These are phyloP conservation scores for Plantago lanceolata DNA, from an alignment of 305 asterid species.

Conservation along the genomic window DNA sequence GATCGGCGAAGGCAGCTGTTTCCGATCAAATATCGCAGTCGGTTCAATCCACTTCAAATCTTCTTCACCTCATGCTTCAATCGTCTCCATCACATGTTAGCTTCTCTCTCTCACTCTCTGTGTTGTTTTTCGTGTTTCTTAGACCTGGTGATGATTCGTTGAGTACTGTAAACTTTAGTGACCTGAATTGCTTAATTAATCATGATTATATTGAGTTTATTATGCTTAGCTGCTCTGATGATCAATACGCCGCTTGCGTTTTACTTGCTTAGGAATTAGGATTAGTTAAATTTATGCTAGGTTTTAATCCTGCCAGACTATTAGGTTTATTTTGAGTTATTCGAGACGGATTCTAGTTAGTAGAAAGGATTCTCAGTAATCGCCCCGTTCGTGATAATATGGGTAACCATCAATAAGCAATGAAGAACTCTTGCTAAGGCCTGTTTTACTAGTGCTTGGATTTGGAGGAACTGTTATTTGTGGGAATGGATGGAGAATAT, in stretches of 20 bases:
- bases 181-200: neutral
- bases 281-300: neutral
- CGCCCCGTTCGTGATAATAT: too few relatives aligned
- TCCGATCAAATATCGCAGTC: conserved; percentile 82
- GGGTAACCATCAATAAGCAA: too few relatives aligned
- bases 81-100: conserved; percentile 65
- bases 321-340: too few relatives aligned
- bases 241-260: neutral
- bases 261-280: too few relatives aligned
- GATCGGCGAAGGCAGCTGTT: conserved; percentile 53
- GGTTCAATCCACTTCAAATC: conserved; percentile 79
- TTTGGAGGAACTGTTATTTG: too few relatives aligned
- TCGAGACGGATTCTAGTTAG: too few relatives aligned
- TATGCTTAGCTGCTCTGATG: neutral
- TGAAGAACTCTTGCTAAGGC: neutral
- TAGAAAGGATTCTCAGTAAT: too few relatives aligned
- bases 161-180: neutral
- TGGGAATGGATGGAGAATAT: too few relatives aligned
- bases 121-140: neutral
- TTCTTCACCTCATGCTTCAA: conserved; percentile 83
- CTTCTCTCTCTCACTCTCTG: conserved; percentile 19
- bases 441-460: neutral
- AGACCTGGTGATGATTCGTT: too few relatives aligned
- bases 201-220: too few relatives aligned
- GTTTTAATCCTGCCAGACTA: too few relatives aligned